Evolutionary conservation across 352 stramenopile genomes (phyloP), one percentile per base, ranked within the genome.

Genomic region (Phytophthora pini): DNA sequence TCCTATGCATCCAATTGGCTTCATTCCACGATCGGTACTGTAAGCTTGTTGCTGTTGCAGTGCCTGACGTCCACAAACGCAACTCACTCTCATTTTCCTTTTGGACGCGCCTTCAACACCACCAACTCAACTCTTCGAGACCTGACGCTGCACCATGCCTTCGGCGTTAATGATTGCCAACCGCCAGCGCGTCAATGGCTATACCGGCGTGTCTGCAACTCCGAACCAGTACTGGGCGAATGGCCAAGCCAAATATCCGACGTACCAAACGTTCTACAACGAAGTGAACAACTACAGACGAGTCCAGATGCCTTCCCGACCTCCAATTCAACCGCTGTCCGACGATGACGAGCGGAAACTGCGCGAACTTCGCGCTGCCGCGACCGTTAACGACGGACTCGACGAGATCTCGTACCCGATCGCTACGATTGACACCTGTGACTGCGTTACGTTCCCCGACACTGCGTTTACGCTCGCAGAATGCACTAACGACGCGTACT

Each of bases 361-460:
- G 15, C 46, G 46, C 27, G 17, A 12, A 15, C 47, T 65, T 27
- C 45, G 46, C 17, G 22, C 8, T 20, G 15, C 38, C 11, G 38
- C 38, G 22, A 1, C 9, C 12, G 38, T 51, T 11, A 15, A 66
- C 4, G 48, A 60, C 22, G 39, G 49, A 27, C 47, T 66, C 22
- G 40, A 48, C 38, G 41, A 54, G 20, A 61, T 66, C 31, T 52
- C 31, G 15, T 66, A 55, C 40, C 40, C 43, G 17, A 65, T 61
- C 32, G 31, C 41, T 40, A 27, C 10, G 3, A 43, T 38, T 26
- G 50, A 59, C 26, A 66, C 40, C 2, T 60, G 50, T 15, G 58
- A 66, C 17, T 59, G 58, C 49, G 31, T 47, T 29, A 20, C 34
- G 4, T 61, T 47, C 27, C 41, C 59, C 50, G 1, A 20, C 17